These are phyloP conservation scores for Peronosclerospora sorghi DNA, from an alignment of 352 stramenopile genomes.

Conservation along the genomic window DNA sequence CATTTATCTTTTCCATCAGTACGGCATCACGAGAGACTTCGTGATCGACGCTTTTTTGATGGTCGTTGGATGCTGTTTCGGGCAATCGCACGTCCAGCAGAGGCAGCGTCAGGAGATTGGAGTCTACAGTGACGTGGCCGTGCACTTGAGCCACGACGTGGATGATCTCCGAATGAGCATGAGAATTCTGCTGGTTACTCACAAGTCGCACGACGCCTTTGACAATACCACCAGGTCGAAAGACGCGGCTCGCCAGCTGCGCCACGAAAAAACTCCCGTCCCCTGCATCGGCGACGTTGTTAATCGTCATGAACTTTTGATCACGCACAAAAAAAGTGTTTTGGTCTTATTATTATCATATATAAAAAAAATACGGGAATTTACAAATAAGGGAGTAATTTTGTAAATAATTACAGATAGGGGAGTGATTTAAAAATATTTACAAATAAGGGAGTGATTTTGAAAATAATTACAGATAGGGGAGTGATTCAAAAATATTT, in stretches of 20 bases:
- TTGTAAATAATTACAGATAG: too few relatives aligned
- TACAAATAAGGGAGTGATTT: too few relatives aligned
- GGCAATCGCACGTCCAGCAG: slow-evolving; percentile 84
- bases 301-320: slow-evolving; percentile 18
- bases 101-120: slow-evolving; percentile 88
- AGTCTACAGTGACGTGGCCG: slow-evolving; percentile 78
- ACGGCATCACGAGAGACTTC: slow-evolving; percentile 14
- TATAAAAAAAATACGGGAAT: too few relatives aligned
- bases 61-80: slow-evolving; percentile 15
- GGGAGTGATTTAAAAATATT: too few relatives aligned
- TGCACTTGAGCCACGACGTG: slow-evolving; percentile 50
- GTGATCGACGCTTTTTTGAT: slow-evolving; percentile 10
- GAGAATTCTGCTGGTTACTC: slow-evolving; percentile 15
- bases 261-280: slow-evolving; percentile 19
- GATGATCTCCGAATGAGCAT: slow-evolving; percentile 30
- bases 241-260: slow-evolving; percentile 37
- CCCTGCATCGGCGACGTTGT: slow-evolving; percentile 9
- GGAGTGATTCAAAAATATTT: too few relatives aligned
- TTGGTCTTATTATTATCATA: too few relatives aligned
- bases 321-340: too few relatives aligned
- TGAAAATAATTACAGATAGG: too few relatives aligned
- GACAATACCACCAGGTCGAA: slow-evolving; percentile 39
- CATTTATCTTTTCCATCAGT: slow-evolving; percentile 19
- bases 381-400: too few relatives aligned
- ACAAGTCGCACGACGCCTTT: slow-evolving; percentile 40